Conservation (phyloP, 495 filamentous ascomycete genomes). For the Penicillium verhagenii region DNA sequence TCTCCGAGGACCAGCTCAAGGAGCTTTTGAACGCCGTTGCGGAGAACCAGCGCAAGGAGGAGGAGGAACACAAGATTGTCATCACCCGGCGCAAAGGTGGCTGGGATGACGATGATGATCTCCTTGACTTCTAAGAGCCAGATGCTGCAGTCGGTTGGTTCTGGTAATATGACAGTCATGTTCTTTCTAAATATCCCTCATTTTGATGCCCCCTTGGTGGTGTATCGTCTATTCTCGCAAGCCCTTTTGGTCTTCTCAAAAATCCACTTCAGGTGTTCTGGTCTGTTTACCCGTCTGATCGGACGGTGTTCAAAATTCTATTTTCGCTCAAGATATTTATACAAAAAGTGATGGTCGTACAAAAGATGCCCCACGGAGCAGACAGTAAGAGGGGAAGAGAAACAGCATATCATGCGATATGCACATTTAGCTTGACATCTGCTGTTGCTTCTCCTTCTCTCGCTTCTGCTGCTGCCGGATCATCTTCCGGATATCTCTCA, state of each 20-base stretch:
- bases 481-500: constrained; percentile 73
- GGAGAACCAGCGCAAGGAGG: constrained; percentile 60
- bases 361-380: background rate
- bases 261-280: background rate
- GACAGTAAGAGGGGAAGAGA: background rate
- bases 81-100: constrained; percentile 79
- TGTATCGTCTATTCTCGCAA: background rate
- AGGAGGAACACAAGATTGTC: constrained; percentile 76
- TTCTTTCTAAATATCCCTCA: background rate
- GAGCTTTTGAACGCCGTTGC: constrained; percentile 80
- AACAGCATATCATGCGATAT: background rate
- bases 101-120: constrained; percentile 84
- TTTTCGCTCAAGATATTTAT: background rate
- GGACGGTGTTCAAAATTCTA: background rate
- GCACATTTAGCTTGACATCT: constrained; percentile 17
- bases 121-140: constrained; percentile 57
- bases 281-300: background rate
- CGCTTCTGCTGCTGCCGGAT: constrained; percentile 66
- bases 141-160: background rate
- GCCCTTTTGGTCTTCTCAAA: background rate
- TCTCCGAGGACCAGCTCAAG: constrained; percentile 91
- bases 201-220: background rate
- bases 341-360: constrained; percentile 6
- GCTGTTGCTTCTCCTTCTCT: constrained; percentile 52
- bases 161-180: background rate